phyloP scores from a whole-genome alignment of 768 basidiomycete genomes.

The Podaxis sp. region DNA sequence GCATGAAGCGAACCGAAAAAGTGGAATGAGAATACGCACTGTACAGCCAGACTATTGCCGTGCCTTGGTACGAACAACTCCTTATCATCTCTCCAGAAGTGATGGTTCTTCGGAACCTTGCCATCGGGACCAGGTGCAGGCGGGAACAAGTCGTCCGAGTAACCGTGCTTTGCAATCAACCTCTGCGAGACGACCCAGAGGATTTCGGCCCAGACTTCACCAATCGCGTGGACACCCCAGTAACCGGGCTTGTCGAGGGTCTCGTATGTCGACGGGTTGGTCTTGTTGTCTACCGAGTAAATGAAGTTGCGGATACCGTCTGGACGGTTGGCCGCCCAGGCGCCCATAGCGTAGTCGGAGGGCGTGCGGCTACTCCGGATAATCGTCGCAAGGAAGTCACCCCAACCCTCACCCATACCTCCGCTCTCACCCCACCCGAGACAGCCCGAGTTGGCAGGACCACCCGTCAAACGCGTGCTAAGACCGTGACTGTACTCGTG shows the following conservation, averaged over 20 bases:
- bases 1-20: not conserved
- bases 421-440: constrained; percentile 95
- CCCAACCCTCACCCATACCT: constrained; percentile 99
- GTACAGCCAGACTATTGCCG: constrained; percentile 83
- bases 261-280: constrained; percentile 94
- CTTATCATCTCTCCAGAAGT: constrained; percentile 50
- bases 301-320: constrained; percentile 84
- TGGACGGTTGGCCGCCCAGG: constrained; percentile 85
- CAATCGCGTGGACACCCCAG: constrained; percentile 91
- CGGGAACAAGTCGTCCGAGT: constrained; percentile 77
- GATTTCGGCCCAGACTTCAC: constrained; percentile 95
- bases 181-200: constrained; percentile 78
- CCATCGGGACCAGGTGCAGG: constrained; percentile 67
- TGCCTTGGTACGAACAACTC: constrained; percentile 80
- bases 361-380: constrained; percentile 77
- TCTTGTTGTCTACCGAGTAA: constrained; percentile 72
- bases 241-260: constrained; percentile 92
- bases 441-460: constrained; percentile 89
- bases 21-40: constrained; percentile 38
- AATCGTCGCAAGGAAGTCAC: constrained; percentile 87
- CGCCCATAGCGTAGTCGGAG: constrained; percentile 87
- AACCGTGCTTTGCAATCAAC: constrained; percentile 83
- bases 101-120: constrained; percentile 71
- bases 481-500: constrained; percentile 89
- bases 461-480: constrained; percentile 93